Evolutionary conservation across 352 stramenopile genomes (phyloP).

Genomic region (Pythium inflatum): DNA sequence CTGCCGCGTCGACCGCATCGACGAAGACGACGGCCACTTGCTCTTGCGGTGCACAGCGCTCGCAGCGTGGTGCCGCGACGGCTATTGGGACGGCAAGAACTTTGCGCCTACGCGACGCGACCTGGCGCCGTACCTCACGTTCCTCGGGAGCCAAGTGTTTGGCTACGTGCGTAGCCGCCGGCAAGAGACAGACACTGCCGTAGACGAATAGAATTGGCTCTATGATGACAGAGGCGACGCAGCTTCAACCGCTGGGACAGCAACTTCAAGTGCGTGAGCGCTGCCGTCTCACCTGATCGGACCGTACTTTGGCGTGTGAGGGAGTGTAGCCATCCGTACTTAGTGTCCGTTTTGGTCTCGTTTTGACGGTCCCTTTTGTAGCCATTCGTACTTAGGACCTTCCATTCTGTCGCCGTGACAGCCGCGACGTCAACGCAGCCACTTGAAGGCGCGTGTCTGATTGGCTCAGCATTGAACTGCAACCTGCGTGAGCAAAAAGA

Average conservation of each 20-base stretch:
- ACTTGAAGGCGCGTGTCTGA: constrained; percentile 21
- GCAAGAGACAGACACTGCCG: background rate
- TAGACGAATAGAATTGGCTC: no score
- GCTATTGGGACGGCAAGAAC: constrained; percentile 84
- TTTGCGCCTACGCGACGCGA: constrained; percentile 53
- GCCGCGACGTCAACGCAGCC: constrained; percentile 29
- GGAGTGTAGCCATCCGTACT: no score
- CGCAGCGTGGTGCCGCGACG: constrained; percentile 52
- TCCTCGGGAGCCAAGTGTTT: constrained; percentile 82
- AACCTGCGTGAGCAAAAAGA: constrained; percentile 30
- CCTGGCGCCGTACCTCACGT: constrained; percentile 69
- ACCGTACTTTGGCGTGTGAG: background rate
- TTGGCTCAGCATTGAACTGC: constrained; percentile 36
- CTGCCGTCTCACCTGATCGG: background rate
- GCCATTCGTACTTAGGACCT: constrained; percentile 31
- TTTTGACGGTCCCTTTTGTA: no score
- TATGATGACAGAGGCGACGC: no score
- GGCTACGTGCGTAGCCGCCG: constrained; percentile 48
- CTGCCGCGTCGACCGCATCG: constrained; percentile 66
- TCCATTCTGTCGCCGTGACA: constrained; percentile 29
- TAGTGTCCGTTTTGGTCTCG: no score
- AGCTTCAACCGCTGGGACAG: no score
- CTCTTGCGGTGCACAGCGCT: constrained; percentile 72
- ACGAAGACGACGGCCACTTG: constrained; percentile 71
- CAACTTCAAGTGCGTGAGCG: background rate